Evolutionary conservation across 805 yeast species (phyloP).

Genomic region (Candida nanaspora): DNA sequence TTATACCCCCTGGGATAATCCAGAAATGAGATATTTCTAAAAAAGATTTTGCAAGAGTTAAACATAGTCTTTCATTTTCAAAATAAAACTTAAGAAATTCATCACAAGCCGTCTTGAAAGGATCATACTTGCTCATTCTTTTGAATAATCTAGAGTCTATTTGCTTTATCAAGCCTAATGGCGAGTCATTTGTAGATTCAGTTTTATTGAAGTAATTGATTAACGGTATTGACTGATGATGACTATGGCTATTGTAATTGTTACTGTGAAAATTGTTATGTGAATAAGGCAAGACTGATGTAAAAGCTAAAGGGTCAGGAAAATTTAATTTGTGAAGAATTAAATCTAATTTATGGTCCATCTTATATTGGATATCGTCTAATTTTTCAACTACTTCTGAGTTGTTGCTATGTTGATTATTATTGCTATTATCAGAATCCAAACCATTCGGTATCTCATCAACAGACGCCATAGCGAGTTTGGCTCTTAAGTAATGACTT

Average conservation of each 20-base stretch:
- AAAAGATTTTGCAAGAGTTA: conserved; percentile 39
- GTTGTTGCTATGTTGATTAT: not conserved
- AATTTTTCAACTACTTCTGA: not conserved
- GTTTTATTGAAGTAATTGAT: not conserved
- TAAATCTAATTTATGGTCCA: not conserved
- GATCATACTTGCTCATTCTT: conserved; percentile 19
- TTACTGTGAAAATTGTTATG: too few relatives aligned
- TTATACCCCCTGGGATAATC: conserved; percentile 58
- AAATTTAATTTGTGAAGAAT: not conserved
- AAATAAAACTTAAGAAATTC: conserved; percentile 41
- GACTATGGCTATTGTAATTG: too few relatives aligned
- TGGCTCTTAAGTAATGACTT: not conserved
- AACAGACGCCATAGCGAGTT: not conserved
- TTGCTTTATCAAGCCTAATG: conserved; percentile 22
- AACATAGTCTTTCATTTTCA: conserved; percentile 34
- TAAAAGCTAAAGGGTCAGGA: too few relatives aligned
- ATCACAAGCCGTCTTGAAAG: conserved; percentile 28
- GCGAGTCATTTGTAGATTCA: conserved; percentile 12
- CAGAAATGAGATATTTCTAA: conserved; percentile 49
- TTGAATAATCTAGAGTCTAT: conserved; percentile 22
- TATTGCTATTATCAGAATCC: not conserved
- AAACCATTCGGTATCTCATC: not conserved
- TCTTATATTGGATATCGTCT: not conserved
- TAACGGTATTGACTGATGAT: not conserved
- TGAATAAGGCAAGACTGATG: too few relatives aligned